These are phyloP conservation scores for Panus rudis DNA, from an alignment of 768 basidiomycete genomes.

Conservation along the genomic window DNA sequence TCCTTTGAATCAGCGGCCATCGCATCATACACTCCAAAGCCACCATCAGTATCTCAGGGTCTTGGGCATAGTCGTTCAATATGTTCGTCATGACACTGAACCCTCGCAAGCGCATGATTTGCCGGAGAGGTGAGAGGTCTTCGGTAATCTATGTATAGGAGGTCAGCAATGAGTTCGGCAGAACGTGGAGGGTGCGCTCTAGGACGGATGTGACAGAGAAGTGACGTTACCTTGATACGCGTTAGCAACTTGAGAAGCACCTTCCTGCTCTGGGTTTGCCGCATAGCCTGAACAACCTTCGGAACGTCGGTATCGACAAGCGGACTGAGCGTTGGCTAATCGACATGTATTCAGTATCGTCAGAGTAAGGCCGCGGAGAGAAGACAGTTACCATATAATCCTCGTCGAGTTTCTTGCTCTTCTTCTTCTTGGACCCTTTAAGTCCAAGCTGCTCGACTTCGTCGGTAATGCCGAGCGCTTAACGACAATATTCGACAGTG, in stretches of 20 bases:
- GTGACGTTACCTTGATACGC: conserved; percentile 76
- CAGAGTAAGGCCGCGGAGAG: conserved; percentile 1
- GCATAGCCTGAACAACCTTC: conserved; percentile 85
- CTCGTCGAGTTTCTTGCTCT: conserved; percentile 87
- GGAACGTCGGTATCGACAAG: conserved; percentile 76
- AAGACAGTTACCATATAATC: conserved; percentile 73
- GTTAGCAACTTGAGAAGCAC: conserved; percentile 78
- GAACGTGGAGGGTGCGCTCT: background rate
- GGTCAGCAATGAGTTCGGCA: background rate
- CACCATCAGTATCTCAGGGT: conserved; percentile 65
- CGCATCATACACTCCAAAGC: conserved; percentile 57
- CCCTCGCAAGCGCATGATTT: conserved; percentile 88
- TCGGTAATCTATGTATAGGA: conserved; percentile 62
- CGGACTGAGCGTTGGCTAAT: conserved; percentile 70
- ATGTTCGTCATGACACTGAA: conserved; percentile 89
- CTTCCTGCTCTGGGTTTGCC: conserved; percentile 79
- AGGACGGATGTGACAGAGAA: too few relatives aligned
- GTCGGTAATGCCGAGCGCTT: conserved; percentile 93
- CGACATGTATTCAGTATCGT: background rate
- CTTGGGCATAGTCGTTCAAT: conserved; percentile 65
- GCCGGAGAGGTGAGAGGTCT: conserved; percentile 67
- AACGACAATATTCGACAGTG: conserved; percentile 1
- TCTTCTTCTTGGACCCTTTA: conserved; percentile 87
- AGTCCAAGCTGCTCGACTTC: conserved; percentile 78
- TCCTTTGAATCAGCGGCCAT: conserved; percentile 82